Evolutionary conservation across 768 basidiomycete species (phyloP).

Genomic region (Termitomyces sp.): DNA sequence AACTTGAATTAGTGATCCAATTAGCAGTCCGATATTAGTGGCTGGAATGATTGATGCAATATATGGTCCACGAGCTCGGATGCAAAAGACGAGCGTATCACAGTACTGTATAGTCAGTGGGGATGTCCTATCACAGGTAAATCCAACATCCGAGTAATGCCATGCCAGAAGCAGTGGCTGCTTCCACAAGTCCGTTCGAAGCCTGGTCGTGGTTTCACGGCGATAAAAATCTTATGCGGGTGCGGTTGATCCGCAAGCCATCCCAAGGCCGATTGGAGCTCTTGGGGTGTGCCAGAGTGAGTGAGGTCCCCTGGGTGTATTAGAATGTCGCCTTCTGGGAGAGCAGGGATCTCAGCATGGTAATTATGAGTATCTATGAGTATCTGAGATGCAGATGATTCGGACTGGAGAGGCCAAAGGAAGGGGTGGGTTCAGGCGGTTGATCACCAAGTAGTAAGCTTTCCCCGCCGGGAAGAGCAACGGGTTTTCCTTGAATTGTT

Average conservation of each 20-base stretch:
- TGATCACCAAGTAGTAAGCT: background rate
- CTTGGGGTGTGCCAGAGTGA: conserved; percentile 27
- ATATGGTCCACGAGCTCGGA: too few relatives aligned
- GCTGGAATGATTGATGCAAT: too few relatives aligned
- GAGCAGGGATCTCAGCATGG: conserved; percentile 19
- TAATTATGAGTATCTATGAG: conserved; percentile 34
- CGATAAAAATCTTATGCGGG: conserved; percentile 37
- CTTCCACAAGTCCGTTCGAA: conserved; percentile 23
- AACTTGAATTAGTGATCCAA: too few relatives aligned
- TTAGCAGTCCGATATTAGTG: too few relatives aligned
- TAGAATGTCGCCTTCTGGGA: conserved; percentile 37
- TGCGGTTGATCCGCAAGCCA: conserved; percentile 30
- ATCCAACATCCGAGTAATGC: too few relatives aligned
- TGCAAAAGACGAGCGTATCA: too few relatives aligned
- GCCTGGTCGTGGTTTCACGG: conserved; percentile 40
- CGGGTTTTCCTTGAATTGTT: background rate
- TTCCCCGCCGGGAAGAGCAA: background rate
- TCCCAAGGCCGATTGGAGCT: conserved; percentile 25
- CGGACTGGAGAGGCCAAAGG: conserved; percentile 11
- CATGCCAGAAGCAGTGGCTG: too few relatives aligned
- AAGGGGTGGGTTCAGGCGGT: background rate
- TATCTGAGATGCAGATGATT: conserved; percentile 37
- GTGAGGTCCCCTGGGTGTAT: conserved; percentile 41
- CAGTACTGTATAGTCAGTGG: too few relatives aligned
- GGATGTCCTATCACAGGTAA: too few relatives aligned